A percentile compares a stretch with the other conserved stretches of the same genome.
Conservation (phyloP, 257 asterid genomes). For the Dorcoceras hygrometricum region DNA sequence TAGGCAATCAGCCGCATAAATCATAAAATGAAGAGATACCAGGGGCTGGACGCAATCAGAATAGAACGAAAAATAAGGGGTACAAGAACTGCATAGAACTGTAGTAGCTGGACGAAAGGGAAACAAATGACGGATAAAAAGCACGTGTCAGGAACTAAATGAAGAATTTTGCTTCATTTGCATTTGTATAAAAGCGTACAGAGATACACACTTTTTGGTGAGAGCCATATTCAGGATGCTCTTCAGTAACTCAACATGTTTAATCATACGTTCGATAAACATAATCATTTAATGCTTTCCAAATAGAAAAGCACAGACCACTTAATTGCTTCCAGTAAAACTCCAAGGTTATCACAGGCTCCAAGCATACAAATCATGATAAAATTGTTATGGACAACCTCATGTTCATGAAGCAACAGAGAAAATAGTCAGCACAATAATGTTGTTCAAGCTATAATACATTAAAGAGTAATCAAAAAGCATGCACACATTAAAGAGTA, state of each 20-base stretch:
- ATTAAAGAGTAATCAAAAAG: background rate
- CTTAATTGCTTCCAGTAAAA: slow-evolving; percentile 11
- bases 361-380: background rate
- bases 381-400: background rate
- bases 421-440: background rate
- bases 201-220: background rate
- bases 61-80: too few relatives aligned
- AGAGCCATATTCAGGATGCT: background rate
- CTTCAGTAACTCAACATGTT: background rate
- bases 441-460: slow-evolving; percentile 3
- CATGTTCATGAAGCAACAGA: background rate
- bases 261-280: background rate
- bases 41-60: background rate
- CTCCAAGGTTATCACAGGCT: background rate
- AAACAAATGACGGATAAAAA: background rate
- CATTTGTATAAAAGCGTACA: background rate
- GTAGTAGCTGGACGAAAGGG: background rate
- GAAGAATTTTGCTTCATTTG: background rate
- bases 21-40: background rate
- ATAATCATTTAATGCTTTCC: background rate
- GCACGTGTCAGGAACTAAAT: background rate
- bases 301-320: slow-evolving; percentile 13
- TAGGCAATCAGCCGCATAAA: slow-evolving; percentile 11
- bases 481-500: background rate
- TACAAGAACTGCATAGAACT: background rate